These are phyloP conservation scores for Pseudogymnoascus sp. DNA, from an alignment of 2,329 filamentous ascomycete species.

Conservation along the genomic window DNA sequence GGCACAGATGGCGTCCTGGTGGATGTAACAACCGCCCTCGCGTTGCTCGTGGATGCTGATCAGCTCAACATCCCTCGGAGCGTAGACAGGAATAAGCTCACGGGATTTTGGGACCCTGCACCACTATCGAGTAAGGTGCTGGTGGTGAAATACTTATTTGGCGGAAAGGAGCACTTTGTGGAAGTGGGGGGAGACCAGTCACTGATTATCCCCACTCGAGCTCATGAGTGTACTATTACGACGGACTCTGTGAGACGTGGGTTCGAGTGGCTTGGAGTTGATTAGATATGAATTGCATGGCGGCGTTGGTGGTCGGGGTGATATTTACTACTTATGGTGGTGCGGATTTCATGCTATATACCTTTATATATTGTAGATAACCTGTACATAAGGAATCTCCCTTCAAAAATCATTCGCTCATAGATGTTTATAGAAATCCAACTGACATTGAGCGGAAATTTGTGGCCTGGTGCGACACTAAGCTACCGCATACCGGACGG, in stretches of 20 bases:
- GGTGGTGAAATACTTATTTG: constrained; percentile 35
- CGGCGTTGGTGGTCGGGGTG: background rate
- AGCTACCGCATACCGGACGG: background rate
- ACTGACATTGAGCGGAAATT: background rate
- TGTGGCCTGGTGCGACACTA: background rate
- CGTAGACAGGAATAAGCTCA: constrained; percentile 33
- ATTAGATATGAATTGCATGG: constrained; percentile 4
- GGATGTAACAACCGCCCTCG: constrained; percentile 37
- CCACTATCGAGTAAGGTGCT: constrained; percentile 34
- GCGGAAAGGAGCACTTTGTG: constrained; percentile 31
- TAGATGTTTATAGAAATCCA: background rate
- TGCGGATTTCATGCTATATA: background rate
- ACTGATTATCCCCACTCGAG: constrained; percentile 32
- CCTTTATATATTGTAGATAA: background rate
- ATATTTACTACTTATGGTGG: background rate
- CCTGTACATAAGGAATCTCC: background rate
- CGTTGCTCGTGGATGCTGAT: constrained; percentile 34
- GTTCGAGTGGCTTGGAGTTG: background rate
- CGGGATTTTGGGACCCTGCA: constrained; percentile 37
- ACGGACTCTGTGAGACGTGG: background rate
- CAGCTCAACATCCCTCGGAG: constrained; percentile 33
- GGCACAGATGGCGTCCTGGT: constrained; percentile 19
- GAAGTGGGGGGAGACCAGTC: constrained; percentile 32
- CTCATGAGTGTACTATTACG: constrained; percentile 21
- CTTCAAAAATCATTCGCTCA: background rate